phyloP scores from a whole-genome alignment of 345 rosid genomes.

The Salix suchowensis region DNA sequence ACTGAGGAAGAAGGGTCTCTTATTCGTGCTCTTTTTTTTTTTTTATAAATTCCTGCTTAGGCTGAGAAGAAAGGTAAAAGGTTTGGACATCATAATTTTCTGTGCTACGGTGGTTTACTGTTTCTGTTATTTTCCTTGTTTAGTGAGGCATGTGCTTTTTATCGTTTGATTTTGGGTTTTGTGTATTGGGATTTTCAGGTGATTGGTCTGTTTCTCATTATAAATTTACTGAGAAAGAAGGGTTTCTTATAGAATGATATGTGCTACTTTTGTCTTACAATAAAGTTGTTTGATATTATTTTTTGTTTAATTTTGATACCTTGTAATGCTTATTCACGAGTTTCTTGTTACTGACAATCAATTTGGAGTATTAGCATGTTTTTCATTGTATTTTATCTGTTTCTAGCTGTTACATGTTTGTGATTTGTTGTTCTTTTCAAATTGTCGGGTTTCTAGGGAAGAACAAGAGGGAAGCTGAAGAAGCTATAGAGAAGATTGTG shows the following conservation, averaged over 20 bases:
- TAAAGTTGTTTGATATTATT: too few species aligned
- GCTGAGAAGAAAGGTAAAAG: slow-evolving; percentile 15
- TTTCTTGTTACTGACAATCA: not conserved
- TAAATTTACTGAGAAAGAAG: not conserved
- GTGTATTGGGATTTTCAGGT: not conserved
- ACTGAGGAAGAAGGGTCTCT: not conserved
- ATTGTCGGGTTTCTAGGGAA: slow-evolving; percentile 26
- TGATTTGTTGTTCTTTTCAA: not conserved
- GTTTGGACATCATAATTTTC: too few species aligned
- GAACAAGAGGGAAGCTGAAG: slow-evolving; percentile 64
- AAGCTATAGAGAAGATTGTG: slow-evolving; percentile 42
- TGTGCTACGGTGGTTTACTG: not conserved
- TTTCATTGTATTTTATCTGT: not conserved
- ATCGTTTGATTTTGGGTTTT: not conserved
- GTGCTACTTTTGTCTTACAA: not conserved
- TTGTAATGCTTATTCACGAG: not conserved
- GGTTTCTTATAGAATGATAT: not conserved
- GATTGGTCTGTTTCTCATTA: not conserved
- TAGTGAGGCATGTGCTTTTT: not conserved
- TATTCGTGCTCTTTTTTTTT: not conserved
- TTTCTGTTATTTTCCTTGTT: not conserved
- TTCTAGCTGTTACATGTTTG: not conserved
- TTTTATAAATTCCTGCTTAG: not conserved
- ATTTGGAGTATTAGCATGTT: not conserved
- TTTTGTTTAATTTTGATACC: too few species aligned